Evolutionary conservation across 176 grass and related monocot species (phyloP), one percentile per base, ranked within the genome.

Genomic region (Eleusine coracana): DNA sequence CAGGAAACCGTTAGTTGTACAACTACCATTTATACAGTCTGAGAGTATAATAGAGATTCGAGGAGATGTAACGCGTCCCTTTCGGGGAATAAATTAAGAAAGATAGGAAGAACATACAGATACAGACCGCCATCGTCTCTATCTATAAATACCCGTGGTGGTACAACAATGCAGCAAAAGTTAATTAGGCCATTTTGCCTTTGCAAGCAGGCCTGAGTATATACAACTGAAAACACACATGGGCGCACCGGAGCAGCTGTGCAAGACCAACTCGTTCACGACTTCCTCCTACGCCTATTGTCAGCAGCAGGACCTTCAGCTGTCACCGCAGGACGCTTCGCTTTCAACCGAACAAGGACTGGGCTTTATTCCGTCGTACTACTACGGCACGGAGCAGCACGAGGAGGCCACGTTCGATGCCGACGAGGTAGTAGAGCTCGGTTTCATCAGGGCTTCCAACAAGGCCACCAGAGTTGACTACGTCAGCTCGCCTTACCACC

Each of bases 401-500:
- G 88, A 89, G 7, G 88, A 49, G 14, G 83, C 38, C 10, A 38
- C 66, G 38, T 81, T 86, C 37, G 83, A 86, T 31, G 56, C 66
- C 73, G 70, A 82, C 67, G 83, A 86, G 66, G 28, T 67, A 40
- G 28, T 67, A 40, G 79, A 86, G 39, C 67, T 86, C 29, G 50
- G 51, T 39, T 73, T 61, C 58, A n/a, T 68, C 58, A n/a, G 74
- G 29, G 38, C 49, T 73, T 39, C 59, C 58, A 90, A 90, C 58
- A 90, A 90, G 73, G 79, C 39, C 16, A 78, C 83, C 66, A 86
- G 11, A 67, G 67, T 82, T 5, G 88, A 86, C 83, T 73, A 82
- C 83, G 48, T 73, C 67, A 86, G 83, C 83, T 90, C 88, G 11
- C 83, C 88, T 1, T 34, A 67, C 73, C 66, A 89, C 5, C 20